Conservation (phyloP, 176 grass and related monocot genomes). For the Juncus inflexus region DNA sequence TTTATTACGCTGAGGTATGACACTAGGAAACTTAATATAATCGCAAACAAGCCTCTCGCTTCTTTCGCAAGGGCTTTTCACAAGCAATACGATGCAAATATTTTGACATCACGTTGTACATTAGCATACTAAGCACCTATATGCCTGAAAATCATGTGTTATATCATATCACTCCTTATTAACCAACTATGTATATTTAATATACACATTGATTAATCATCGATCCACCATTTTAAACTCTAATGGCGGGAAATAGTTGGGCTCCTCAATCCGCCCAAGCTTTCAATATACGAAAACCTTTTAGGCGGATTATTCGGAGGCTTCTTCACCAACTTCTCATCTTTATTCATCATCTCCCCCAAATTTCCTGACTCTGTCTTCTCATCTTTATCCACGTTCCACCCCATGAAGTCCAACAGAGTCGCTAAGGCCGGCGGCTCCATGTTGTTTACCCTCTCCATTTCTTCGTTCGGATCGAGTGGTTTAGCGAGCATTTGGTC, state of each 20-base stretch:
- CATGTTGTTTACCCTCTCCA: slow-evolving; percentile 15
- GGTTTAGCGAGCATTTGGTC: background rate
- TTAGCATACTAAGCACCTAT: no score
- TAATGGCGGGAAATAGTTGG: slow-evolving; percentile 55
- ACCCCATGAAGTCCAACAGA: slow-evolving; percentile 80
- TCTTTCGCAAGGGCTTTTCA: no score
- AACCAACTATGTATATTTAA: no score
- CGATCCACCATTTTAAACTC: slow-evolving; percentile 7
- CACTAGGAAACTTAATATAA: no score
- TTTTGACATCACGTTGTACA: no score
- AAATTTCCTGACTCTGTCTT: slow-evolving; percentile 28
- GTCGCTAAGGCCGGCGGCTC: slow-evolving; percentile 39
- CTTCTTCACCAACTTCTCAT: slow-evolving; percentile 64
- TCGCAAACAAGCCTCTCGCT: no score
- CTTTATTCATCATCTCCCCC: slow-evolving; percentile 28
- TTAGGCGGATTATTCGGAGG: slow-evolving; percentile 55
- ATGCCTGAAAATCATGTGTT: no score
- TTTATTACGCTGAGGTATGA: no score
- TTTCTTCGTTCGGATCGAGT: slow-evolving; percentile 6
- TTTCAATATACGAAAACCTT: slow-evolving; percentile 61
- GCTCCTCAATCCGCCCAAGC: slow-evolving; percentile 50
- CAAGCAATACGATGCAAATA: no score
- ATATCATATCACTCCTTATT: no score
- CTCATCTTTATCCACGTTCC: slow-evolving; percentile 38
- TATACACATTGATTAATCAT: background rate